A percentile compares a stretch with the other conserved stretches of the same genome.
These are phyloP conservation scores for Infundibulicybe gibba DNA, from an alignment of 768 basidiomycete species.

Conservation along the genomic window DNA sequence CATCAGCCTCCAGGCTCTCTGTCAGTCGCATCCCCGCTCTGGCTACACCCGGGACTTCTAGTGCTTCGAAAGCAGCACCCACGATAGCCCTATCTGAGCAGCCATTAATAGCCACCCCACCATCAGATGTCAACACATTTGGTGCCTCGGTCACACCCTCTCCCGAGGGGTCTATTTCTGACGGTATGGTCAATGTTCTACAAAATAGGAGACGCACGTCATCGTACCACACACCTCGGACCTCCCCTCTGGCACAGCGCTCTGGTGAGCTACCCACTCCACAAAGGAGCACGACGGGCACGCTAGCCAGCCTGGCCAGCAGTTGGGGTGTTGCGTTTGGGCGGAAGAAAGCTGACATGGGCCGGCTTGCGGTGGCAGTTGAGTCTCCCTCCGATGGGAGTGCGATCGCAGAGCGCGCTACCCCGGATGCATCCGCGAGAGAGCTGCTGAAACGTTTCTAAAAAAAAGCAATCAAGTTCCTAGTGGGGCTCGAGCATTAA, in stretches of 20 bases:
- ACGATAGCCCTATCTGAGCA: conserved; percentile 67
- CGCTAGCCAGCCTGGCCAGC: conserved; percentile 55
- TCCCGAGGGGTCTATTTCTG: conserved; percentile 57
- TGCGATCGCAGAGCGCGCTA: conserved; percentile 10
- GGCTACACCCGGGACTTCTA: conserved; percentile 39
- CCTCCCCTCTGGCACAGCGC: conserved; percentile 40
- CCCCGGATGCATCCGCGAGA: conserved; percentile 29
- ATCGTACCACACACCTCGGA: conserved; percentile 54
- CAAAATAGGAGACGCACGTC: conserved; percentile 50
- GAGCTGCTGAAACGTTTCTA: conserved; percentile 36
- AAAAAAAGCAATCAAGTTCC: background rate
- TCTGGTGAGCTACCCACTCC: conserved; percentile 23
- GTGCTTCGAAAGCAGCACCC: conserved; percentile 55
- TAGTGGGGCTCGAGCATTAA: too few species aligned
- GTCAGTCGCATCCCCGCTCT: conserved; percentile 58
- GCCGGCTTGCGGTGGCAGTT: conserved; percentile 18
- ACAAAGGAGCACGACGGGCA: conserved; percentile 40
- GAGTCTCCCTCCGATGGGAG: conserved; percentile 24
- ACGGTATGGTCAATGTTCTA: conserved; percentile 49
- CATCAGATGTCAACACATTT: conserved; percentile 40
- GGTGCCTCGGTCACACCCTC: conserved; percentile 45
- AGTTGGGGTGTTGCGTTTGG: conserved; percentile 69
- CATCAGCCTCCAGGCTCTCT: conserved; percentile 68
- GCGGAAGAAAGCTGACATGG: conserved; percentile 35
- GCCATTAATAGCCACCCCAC: conserved; percentile 39